Percentiles rank a stretch among this genome's conserved stretches.
These are phyloP conservation scores for Trichoderma sp. DNA, from an alignment of 2,329 filamentous ascomycete species.

Conservation along the genomic window DNA sequence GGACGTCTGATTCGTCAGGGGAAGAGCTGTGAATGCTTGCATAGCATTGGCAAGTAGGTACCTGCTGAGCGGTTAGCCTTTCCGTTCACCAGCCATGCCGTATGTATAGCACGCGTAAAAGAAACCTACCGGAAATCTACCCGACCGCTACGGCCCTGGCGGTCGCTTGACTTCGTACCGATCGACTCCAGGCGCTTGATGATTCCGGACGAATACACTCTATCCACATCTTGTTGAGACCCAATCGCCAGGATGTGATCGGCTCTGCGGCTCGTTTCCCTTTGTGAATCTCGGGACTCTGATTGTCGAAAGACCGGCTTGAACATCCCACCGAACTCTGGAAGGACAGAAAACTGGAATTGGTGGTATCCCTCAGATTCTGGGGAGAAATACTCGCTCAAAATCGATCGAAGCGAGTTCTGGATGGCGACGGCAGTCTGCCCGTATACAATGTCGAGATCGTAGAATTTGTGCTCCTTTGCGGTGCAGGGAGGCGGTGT, in stretches of 20 bases:
- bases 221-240: constrained; percentile 56
- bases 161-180: constrained; percentile 51
- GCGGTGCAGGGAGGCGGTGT: constrained; percentile 44
- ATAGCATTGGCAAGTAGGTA: constrained; percentile 64
- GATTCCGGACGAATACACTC: constrained; percentile 52
- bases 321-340: constrained; percentile 56
- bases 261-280: constrained; percentile 45
- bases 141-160: constrained; percentile 55
- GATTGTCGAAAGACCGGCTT: constrained; percentile 52
- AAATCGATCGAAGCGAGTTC: constrained; percentile 57
- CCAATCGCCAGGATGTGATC: constrained; percentile 65
- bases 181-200: constrained; percentile 58
- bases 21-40: constrained; percentile 58
- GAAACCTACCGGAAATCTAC: constrained; percentile 60
- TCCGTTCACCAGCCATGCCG: neutral
- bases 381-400: constrained; percentile 55
- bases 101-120: neutral
- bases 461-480: constrained; percentile 48
- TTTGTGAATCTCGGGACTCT: constrained; percentile 36
- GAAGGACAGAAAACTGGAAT: constrained; percentile 51
- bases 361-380: constrained; percentile 52
- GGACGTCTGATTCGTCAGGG: constrained; percentile 51
- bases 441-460: constrained; percentile 46
- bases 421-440: constrained; percentile 58
- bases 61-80: constrained; percentile 41